A percentile compares a stretch with the other conserved stretches of the same genome.
Evolutionary conservation across 495 filamentous ascomycete species (phyloP).

Genomic region (Trichoderma asperelloides): DNA sequence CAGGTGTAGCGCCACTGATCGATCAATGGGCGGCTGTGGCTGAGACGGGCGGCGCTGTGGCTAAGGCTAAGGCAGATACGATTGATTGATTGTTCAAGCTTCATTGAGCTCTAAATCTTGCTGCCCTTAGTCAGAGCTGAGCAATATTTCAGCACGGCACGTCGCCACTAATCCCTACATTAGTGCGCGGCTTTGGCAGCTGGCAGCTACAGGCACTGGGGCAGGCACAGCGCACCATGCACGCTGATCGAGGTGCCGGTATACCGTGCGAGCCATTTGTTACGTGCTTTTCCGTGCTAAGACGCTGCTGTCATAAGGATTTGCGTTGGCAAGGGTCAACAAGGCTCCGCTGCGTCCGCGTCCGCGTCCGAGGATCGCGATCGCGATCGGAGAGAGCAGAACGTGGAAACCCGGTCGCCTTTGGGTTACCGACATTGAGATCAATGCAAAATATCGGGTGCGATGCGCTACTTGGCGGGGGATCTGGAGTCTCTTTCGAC

Average conservation of each 20-base stretch:
- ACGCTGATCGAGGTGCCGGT: background rate
- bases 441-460: background rate
- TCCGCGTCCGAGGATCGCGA: slow-evolving; percentile 4
- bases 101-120: too few relatives aligned
- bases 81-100: too few relatives aligned
- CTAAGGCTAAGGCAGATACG: too few relatives aligned
- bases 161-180: too few relatives aligned
- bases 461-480: background rate
- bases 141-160: too few relatives aligned
- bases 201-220: too few relatives aligned
- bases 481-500: background rate
- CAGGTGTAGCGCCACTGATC: background rate
- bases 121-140: too few relatives aligned
- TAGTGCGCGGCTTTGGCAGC: too few relatives aligned
- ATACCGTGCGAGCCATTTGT: too few relatives aligned
- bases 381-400: slow-evolving; percentile 5
- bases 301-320: background rate
- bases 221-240: background rate
- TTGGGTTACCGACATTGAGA: background rate
- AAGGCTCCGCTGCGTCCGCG: background rate
- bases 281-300: background rate
- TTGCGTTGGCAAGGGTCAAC: background rate
- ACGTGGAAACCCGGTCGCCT: slow-evolving; percentile 3
- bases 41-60: too few relatives aligned
- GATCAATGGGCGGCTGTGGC: too few relatives aligned